phyloP scores from a whole-genome alignment of 2,329 filamentous ascomycete genomes.

The Pseudogymnoascus sp. region DNA sequence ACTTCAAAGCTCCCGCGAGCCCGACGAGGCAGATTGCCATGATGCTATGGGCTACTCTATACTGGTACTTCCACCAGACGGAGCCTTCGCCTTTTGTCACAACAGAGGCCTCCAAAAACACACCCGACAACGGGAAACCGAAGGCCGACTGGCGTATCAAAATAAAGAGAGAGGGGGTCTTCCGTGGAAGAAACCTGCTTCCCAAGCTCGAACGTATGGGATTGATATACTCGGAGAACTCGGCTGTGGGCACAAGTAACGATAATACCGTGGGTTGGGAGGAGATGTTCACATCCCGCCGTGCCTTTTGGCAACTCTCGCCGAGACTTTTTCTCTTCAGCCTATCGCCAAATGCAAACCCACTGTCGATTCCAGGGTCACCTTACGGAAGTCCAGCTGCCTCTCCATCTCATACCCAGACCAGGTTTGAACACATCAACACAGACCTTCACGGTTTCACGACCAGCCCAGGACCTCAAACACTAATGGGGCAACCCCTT shows the following conservation, averaged over 20 bases:
- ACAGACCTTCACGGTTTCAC: conserved; percentile 33
- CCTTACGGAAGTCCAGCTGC: conserved; percentile 45
- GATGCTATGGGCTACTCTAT: conserved; percentile 91
- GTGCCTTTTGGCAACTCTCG: conserved; percentile 88
- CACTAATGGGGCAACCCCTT: conserved; percentile 15
- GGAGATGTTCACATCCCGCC: conserved; percentile 71
- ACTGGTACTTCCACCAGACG: conserved; percentile 94
- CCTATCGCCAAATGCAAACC: conserved; percentile 45
- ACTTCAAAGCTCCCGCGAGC: conserved; percentile 71
- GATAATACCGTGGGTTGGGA: conserved; percentile 59
- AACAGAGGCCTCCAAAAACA: conserved; percentile 54
- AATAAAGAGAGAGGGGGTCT: conserved; percentile 78
- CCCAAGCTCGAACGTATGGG: conserved; percentile 93
- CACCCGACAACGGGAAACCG: conserved; percentile 61
- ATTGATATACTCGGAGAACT: conserved; percentile 66
- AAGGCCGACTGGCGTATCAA: conserved; percentile 79
- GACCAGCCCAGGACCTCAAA: conserved; percentile 27
- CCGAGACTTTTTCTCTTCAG: conserved; percentile 82
- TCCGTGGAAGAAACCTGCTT: conserved; percentile 64
- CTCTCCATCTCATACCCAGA: conserved; percentile 36
- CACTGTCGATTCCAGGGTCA: conserved; percentile 38
- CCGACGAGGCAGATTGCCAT: conserved; percentile 85
- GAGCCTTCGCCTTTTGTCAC: conserved; percentile 57
- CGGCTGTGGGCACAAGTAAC: conserved; percentile 58
- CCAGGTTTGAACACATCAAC: conserved; percentile 13